Evolutionary conservation across 148 eudicot species (phyloP).

Genomic region (Pharnaceum exiguum): DNA sequence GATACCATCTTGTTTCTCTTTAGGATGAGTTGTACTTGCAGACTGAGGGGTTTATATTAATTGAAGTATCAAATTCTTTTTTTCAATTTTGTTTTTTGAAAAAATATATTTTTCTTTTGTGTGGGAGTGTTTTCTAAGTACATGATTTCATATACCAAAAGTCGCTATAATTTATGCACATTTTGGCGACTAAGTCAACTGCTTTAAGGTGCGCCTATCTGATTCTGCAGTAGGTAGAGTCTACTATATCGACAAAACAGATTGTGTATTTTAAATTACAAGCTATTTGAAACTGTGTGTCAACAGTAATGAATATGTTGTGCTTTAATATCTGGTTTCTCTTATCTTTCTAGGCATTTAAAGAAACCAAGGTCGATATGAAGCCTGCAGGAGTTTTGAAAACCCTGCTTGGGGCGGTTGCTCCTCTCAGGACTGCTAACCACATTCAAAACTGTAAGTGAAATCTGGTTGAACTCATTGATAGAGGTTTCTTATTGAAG

Average conservation of each 20-base stretch:
- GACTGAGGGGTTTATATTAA: not conserved
- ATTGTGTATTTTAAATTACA: not conserved
- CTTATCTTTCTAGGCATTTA: conserved; percentile 56
- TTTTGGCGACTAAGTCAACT: not conserved
- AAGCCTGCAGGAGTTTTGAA: conserved; percentile 87
- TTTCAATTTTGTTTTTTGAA: too few relatives aligned
- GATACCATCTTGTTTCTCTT: not conserved
- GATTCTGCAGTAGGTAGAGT: not conserved
- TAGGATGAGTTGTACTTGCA: not conserved
- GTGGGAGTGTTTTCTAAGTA: too few relatives aligned
- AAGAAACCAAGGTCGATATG: conserved; percentile 38
- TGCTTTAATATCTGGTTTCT: not conserved
- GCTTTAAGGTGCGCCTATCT: not conserved
- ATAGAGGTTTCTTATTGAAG: not conserved
- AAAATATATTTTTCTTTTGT: too few relatives aligned
- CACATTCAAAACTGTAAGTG: conserved; percentile 52
- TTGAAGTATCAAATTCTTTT: too few relatives aligned
- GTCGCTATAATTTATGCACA: not conserved
- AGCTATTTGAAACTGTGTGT: not conserved
- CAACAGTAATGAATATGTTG: not conserved
- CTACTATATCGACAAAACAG: not conserved
- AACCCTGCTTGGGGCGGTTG: conserved; percentile 54
- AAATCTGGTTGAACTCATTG: not conserved
- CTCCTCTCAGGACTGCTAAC: conserved; percentile 46
- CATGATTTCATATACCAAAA: too few relatives aligned